Conservation (phyloP, 2,329 filamentous ascomycete species). For the Pseudofabraea citricarpa region DNA sequence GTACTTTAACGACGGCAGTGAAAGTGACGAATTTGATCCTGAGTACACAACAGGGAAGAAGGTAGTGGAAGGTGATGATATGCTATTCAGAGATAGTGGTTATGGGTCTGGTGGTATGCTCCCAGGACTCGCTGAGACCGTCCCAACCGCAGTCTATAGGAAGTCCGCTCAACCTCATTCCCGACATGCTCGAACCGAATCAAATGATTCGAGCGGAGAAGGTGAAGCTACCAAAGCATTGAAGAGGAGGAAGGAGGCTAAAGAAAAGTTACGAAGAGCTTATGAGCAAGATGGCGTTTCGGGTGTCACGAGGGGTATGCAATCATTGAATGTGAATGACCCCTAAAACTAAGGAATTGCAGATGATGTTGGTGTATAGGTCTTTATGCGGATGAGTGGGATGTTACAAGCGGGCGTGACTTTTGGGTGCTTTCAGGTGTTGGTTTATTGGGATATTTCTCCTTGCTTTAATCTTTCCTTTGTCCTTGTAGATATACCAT, state of each 20-base stretch:
- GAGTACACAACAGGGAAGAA: neutral
- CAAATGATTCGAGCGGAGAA: neutral
- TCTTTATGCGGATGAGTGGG: too few species aligned
- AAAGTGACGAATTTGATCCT: constrained; percentile 1
- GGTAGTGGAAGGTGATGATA: constrained; percentile 4
- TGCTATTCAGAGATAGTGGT: constrained; percentile 14
- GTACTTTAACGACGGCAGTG: constrained; percentile 11
- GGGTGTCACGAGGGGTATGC: too few species aligned
- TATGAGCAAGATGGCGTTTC: too few species aligned
- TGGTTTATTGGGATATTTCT: too few species aligned
- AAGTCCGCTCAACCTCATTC: neutral
- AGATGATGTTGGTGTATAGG: too few species aligned
- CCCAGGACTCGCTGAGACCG: constrained; percentile 7
- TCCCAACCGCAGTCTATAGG: neutral
- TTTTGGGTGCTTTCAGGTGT: too few species aligned
- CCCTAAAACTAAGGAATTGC: too few species aligned
- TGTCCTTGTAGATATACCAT: too few species aligned
- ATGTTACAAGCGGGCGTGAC: too few species aligned
- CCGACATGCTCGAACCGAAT: neutral
- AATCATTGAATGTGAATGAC: too few species aligned
- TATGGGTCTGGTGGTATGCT: constrained; percentile 17
- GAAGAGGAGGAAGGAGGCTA: neutral
- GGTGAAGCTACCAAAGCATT: neutral
- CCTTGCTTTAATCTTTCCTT: too few species aligned
- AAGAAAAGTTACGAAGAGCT: too few species aligned